A percentile compares a stretch with the other conserved stretches of the same genome.
These are phyloP conservation scores for Copromyces sp. DNA, from an alignment of 495 filamentous ascomycete species.

Conservation along the genomic window DNA sequence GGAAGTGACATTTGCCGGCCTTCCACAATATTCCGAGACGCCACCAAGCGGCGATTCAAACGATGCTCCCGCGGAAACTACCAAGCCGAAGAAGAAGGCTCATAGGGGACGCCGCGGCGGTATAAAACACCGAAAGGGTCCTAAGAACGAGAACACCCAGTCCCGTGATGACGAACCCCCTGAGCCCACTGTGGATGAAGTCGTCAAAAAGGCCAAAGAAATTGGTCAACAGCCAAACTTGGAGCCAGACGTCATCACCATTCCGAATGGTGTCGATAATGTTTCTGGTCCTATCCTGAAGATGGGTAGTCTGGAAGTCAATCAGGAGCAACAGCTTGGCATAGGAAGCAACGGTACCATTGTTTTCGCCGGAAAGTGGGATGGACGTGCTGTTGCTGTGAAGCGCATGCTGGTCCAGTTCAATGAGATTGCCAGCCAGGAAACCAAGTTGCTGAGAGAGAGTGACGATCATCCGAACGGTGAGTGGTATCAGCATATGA, in stretches of 20 bases:
- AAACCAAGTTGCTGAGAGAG: constrained; percentile 79
- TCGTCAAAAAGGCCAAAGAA: constrained; percentile 34
- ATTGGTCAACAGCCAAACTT: constrained; percentile 38
- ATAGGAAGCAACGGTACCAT: constrained; percentile 79
- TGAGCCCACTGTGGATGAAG: constrained; percentile 33
- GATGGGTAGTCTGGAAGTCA: constrained; percentile 63
- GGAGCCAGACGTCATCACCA: constrained; percentile 47
- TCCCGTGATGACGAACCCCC: constrained; percentile 31
- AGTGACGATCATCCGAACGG: constrained; percentile 89
- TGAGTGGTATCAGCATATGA: constrained; percentile 14
- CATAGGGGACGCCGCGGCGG: constrained; percentile 79
- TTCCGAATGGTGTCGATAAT: constrained; percentile 39
- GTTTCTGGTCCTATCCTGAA: constrained; percentile 51
- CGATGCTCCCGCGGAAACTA: constrained; percentile 26
- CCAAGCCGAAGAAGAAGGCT: constrained; percentile 62
- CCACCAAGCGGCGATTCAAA: constrained; percentile 20
- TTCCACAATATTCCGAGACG: neutral
- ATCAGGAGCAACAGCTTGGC: constrained; percentile 62
- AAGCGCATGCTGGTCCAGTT: constrained; percentile 95
- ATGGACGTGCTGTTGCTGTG: constrained; percentile 86
- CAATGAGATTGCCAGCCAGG: constrained; percentile 89
- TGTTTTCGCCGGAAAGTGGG: constrained; percentile 76
- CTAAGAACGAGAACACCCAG: constrained; percentile 26
- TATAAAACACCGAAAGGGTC: constrained; percentile 54
- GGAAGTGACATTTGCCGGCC: constrained; percentile 6